Evolutionary conservation across 805 yeast species (phyloP), one percentile per base, ranked within the genome.

Genomic region (Diddensiella caesifluorescens): DNA sequence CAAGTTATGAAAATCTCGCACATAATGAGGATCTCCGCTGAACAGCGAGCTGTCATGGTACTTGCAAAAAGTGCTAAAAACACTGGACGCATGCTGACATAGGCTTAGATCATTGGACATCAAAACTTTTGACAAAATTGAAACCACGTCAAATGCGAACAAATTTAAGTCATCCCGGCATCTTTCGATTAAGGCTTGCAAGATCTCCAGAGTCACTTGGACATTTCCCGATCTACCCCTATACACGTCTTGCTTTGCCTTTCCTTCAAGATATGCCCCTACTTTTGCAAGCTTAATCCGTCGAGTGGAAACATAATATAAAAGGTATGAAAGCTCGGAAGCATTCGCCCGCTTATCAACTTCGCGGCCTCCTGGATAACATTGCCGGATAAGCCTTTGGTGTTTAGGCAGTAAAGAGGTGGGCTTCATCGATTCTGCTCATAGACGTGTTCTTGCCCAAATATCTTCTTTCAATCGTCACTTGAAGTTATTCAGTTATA

Each of bases 271-370:
- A 58, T 80, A 85, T 4, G 67, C 65, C 19, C 87, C 83, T 16
- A 90, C 95, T 56, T 90, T 90, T 52, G 85, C 92, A 48, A 92
- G 69, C 60, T 92, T 90, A 23, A 87, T 81, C 42, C 96, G 71
- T 53, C 97, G 71, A 3, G 96, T 82, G 30, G 94, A 80, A 16
- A 95, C 95, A 61, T 90, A 90, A 68, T 83, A 90, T 23, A 90
- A 65, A 51, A 90, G 70, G 58, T 88, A 87, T 45, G 94, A 82
- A 35, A 94, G 71, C 60, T 92, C 97, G 16, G 95, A 86, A 2
- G 95, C 79, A 60, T 90, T 89, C 12, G 98, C 95, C 54, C 83
- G 81, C 65, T 89, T 89, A 56, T 89, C 97, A 4, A 74, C 73
- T 5, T 79, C 81, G 47, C 87, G 73, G 1, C 97, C 96, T 1